Percentiles rank a stretch among this genome's conserved stretches.
These are phyloP conservation scores for Aspergillus hancockii DNA, from an alignment of 495 filamentous ascomycete genomes.

Conservation along the genomic window DNA sequence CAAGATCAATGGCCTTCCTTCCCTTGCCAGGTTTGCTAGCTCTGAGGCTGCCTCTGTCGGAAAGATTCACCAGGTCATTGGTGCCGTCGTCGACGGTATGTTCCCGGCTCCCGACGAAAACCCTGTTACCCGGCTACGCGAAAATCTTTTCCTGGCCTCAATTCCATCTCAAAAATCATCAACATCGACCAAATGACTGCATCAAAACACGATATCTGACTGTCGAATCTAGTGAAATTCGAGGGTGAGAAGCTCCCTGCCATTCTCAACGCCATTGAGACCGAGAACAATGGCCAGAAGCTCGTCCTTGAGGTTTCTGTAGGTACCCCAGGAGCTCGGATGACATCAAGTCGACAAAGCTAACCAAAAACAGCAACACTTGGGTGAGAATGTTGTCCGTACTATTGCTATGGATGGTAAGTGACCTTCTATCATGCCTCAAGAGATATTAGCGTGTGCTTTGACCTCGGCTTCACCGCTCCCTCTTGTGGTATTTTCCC, in stretches of 20 bases:
- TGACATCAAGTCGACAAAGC: slow-evolving; percentile 25
- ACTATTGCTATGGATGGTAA: slow-evolving; percentile 99
- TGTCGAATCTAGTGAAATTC: slow-evolving; percentile 75
- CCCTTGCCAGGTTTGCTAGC: slow-evolving; percentile 71
- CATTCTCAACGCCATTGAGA: slow-evolving; percentile 96
- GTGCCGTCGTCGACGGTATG: slow-evolving; percentile 71
- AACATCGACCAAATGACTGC: slow-evolving; percentile 34
- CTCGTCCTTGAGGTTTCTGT: slow-evolving; percentile 95
- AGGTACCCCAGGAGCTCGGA: slow-evolving; percentile 47
- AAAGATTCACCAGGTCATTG: slow-evolving; percentile 85
- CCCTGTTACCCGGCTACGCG: slow-evolving; percentile 34
- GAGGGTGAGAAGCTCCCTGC: slow-evolving; percentile 89
- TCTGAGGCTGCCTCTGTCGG: slow-evolving; percentile 63
- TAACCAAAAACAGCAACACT: slow-evolving; percentile 77
- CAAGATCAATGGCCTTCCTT: slow-evolving; percentile 57
- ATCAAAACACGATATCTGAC: slow-evolving; percentile 42
- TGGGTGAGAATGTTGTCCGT: slow-evolving; percentile 98
- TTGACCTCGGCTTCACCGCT: slow-evolving; percentile 6
- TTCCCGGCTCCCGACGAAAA: slow-evolving; percentile 30
- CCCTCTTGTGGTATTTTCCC: not conserved
- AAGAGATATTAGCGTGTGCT: not conserved
- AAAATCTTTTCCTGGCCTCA: slow-evolving; percentile 48
- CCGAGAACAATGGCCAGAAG: slow-evolving; percentile 89
- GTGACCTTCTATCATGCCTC: slow-evolving; percentile 24
- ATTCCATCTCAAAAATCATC: slow-evolving; percentile 39